A percentile compares a stretch with the other conserved stretches of the same genome.
Conservation (phyloP, 495 filamentous ascomycete genomes). For the Daldinia caldariorum region DNA sequence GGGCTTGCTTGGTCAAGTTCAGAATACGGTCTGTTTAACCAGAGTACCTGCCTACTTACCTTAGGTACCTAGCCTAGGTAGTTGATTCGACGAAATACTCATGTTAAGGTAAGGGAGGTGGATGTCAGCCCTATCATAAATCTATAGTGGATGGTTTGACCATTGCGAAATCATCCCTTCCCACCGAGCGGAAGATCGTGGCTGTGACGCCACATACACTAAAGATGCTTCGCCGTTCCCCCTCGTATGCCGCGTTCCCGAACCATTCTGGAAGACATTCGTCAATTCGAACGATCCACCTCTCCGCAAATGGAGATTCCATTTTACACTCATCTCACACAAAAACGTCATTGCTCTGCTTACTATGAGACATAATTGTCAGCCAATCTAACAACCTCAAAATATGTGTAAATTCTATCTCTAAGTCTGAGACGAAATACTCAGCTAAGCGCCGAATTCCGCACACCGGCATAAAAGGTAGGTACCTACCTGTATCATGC, state of each 20-base stretch:
- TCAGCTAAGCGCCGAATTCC: constrained; percentile 5
- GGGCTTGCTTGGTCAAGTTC: constrained; percentile 1
- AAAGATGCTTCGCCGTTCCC: constrained; percentile 13
- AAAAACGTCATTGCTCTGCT: constrained; percentile 20
- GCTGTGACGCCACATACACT: constrained; percentile 27
- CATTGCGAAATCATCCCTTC: constrained; percentile 6
- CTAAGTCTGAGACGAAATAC: constrained; percentile 16
- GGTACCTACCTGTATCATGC: background rate
- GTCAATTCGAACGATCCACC: constrained; percentile 11
- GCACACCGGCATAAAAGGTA: constrained; percentile 7
- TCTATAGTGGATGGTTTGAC: constrained; percentile 10
- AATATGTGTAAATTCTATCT: constrained; percentile 9
- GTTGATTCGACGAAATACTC: constrained; percentile 21
- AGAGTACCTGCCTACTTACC: too few relatives aligned
- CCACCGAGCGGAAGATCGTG: constrained; percentile 20
- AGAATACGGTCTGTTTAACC: background rate
- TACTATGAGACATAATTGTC: constrained; percentile 1
- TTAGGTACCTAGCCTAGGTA: too few relatives aligned
- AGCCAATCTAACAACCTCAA: constrained; percentile 3
- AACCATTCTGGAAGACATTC: constrained; percentile 36
- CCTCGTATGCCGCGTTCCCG: constrained; percentile 24
- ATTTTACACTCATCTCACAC: background rate
- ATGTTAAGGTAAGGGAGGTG: background rate
- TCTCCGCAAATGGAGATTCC: constrained; percentile 18
- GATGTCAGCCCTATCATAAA: constrained; percentile 35